Percentiles rank a stretch among this genome's conserved stretches.
These are phyloP conservation scores for Echinochloa phyllopogon DNA, from an alignment of 176 grass and related monocot genomes.

Conservation along the genomic window DNA sequence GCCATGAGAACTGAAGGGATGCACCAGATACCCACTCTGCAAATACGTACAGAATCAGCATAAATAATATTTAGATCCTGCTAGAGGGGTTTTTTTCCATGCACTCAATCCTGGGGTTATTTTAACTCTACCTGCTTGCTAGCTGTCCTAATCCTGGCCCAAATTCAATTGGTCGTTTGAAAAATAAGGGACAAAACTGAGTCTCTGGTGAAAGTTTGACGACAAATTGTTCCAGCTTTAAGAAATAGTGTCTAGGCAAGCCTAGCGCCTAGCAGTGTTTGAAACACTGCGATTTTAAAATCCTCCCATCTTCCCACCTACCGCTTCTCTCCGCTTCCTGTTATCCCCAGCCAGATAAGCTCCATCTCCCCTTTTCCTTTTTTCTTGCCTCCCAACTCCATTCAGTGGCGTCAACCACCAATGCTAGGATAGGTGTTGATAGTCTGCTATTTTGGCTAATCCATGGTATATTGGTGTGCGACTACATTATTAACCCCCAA, in stretches of 20 bases:
- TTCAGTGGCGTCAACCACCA: neutral
- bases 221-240: neutral
- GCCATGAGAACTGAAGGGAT: neutral
- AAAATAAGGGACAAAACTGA: neutral
- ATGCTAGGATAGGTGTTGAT: neutral
- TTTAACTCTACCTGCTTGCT: neutral
- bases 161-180: neutral
- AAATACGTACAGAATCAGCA: neutral
- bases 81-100: neutral
- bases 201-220: neutral
- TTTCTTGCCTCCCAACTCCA: neutral
- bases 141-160: neutral
- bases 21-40: neutral
- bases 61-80: neutral
- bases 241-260: neutral
- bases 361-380: neutral
- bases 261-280: neutral
- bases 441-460: constrained; percentile 8
- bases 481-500: neutral
- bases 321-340: neutral
- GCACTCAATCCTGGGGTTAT: neutral
- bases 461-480: neutral
- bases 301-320: neutral
- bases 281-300: neutral
- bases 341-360: neutral